Base-by-base conservation (phyloP, 1,284 basidiomycete genomes). In the Golubevia pallescens region DNA sequence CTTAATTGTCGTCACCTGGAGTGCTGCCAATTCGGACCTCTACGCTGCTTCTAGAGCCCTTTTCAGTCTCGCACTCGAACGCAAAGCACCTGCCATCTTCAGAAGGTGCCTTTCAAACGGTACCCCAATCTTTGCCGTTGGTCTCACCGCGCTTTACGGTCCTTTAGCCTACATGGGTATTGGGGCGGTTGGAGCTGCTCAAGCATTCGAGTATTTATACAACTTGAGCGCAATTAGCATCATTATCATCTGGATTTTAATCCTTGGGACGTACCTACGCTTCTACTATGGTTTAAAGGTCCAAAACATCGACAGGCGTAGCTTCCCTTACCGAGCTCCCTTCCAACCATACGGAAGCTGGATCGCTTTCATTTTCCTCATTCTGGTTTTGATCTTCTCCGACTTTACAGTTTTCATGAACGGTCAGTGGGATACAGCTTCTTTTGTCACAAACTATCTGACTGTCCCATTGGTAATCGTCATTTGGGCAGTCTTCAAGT, bases 41-140 rank as follows among this genome's bases (percentile, higher is more conserved):
- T 83, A 78, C 66, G 76, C 80, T 2, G 65, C 73, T 2, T 69
- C 69, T 16, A 66, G 80, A 13, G 71, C 79, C n/a, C 65, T 83
- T 53, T 80, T 78, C 57, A 66, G 69, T 1, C 61, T 83, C 58
- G 61, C 80, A 2, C 67, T 80, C 23, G 70, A 73, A 10, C 62
- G 68, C 1, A 67, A 75, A 51, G 68, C 74, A 1, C 78, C 77
- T 3, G 65, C 61, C 1, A 28, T 78, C 23, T 69, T 81, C 54
- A 58, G 69, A 20, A 57, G 65, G 2, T 71, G 75, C 8, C 70
- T 71, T 58, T 70, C 66, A 58, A 62, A 67, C 13, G 78, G 78
- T 2, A 65, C 78, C 2, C 78, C 80, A 2, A 71, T 70, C 55
- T 61, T 67, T 0, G 70, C 80, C 0, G 65, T 81, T 1, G 10